These are phyloP conservation scores for Fusarium avenaceum DNA, from an alignment of 2,329 filamentous ascomycete genomes.

Conservation along the genomic window DNA sequence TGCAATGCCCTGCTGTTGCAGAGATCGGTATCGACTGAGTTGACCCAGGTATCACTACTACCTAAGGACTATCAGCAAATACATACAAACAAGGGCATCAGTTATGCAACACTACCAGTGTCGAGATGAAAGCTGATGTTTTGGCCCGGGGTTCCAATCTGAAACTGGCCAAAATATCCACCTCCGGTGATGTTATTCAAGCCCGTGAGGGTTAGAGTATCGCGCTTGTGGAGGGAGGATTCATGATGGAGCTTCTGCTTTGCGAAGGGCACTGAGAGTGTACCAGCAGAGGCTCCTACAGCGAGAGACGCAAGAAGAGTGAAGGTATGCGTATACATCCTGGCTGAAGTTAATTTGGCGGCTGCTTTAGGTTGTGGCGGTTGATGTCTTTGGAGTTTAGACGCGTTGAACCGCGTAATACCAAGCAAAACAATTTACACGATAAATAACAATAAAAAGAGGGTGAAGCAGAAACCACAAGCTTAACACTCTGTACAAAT, in stretches of 20 bases:
- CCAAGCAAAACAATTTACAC: no score
- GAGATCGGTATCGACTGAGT: slow-evolving; percentile 69
- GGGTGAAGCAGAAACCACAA: neutral
- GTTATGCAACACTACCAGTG: slow-evolving; percentile 59
- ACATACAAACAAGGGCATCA: no score
- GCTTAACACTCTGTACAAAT: slow-evolving; percentile 1
- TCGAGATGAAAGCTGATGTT: slow-evolving; percentile 68
- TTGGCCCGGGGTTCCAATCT: slow-evolving; percentile 71
- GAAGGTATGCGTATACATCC: slow-evolving; percentile 40
- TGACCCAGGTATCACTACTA: slow-evolving; percentile 73
- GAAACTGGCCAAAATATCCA: slow-evolving; percentile 69
- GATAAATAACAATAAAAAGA: neutral
- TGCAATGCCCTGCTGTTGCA: slow-evolving; percentile 64
- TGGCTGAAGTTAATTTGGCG: neutral
- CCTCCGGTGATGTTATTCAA: slow-evolving; percentile 68
- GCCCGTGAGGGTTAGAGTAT: slow-evolving; percentile 54
- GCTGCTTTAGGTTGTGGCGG: neutral
- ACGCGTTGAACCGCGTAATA: neutral
- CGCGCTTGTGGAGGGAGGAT: slow-evolving; percentile 44
- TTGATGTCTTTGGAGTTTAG: neutral
- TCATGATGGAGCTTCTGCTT: slow-evolving; percentile 29
- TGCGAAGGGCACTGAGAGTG: slow-evolving; percentile 42
- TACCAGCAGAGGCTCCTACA: slow-evolving; percentile 45
- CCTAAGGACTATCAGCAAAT: slow-evolving; percentile 51
- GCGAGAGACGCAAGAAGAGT: slow-evolving; percentile 38